Percentiles rank a stretch among this genome's conserved stretches.
These are phyloP conservation scores for Suhomyces canberraensis DNA, from an alignment of 805 yeast species.

Conservation along the genomic window DNA sequence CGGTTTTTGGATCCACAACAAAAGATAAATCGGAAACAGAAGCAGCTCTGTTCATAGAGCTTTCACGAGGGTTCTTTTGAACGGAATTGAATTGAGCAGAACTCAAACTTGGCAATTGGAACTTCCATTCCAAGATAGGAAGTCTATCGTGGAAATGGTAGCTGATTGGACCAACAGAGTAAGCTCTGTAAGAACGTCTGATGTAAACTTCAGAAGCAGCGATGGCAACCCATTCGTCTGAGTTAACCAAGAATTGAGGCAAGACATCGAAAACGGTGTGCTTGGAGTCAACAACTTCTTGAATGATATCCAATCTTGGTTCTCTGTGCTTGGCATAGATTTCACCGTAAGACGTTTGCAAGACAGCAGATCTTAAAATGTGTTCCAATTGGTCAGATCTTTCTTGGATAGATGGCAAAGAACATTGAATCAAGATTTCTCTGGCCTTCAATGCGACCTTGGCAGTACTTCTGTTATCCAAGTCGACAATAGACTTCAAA, in stretches of 20 bases:
- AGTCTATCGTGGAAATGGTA: constrained; percentile 53
- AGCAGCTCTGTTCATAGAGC: constrained; percentile 72
- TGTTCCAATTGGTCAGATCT: constrained; percentile 97
- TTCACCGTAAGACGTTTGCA: constrained; percentile 86
- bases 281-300: constrained; percentile 93
- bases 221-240: constrained; percentile 83
- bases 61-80: constrained; percentile 44
- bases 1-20: constrained; percentile 65
- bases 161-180: constrained; percentile 73
- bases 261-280: constrained; percentile 95
- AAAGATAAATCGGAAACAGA: constrained; percentile 91
- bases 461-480: constrained; percentile 86
- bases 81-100: constrained; percentile 73
- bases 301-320: constrained; percentile 76
- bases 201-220: constrained; percentile 97
- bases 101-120: constrained; percentile 73
- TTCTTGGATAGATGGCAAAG: constrained; percentile 93
- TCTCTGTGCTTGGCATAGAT: constrained; percentile 68
- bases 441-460: constrained; percentile 94
- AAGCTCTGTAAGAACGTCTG: constrained; percentile 96
- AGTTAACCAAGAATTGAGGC: constrained; percentile 80
- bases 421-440: constrained; percentile 93
- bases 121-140: constrained; percentile 84
- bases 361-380: constrained; percentile 86
- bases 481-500: constrained; percentile 76